Evolutionary conservation across 2,329 filamentous ascomycete species (phyloP).

Genomic region (Paraconiothyrium brasiliense): DNA sequence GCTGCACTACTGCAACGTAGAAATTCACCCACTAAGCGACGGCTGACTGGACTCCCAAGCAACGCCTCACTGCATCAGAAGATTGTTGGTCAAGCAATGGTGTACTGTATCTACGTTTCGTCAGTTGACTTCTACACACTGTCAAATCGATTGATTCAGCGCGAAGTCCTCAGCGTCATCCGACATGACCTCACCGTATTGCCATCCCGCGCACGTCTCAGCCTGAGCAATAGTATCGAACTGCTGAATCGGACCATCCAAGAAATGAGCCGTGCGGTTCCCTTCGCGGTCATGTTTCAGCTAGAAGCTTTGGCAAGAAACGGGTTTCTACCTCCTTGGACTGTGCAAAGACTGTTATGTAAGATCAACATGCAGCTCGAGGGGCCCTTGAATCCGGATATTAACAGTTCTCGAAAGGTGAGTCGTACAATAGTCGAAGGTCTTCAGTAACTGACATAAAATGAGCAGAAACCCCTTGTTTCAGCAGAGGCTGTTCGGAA

Average conservation of each 20-base stretch:
- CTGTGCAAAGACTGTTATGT: slow-evolving; percentile 16
- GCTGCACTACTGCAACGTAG: slow-evolving; percentile 14
- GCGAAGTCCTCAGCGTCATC: slow-evolving; percentile 19
- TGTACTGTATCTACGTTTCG: slow-evolving; percentile 54
- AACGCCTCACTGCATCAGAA: slow-evolving; percentile 44
- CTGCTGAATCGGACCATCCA: slow-evolving; percentile 11
- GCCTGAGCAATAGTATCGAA: slow-evolving; percentile 5
- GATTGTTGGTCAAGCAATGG: slow-evolving; percentile 55
- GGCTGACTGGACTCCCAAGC: slow-evolving; percentile 27
- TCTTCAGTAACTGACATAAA: neutral
- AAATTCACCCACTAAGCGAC: slow-evolving; percentile 5
- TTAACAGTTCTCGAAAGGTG: neutral
- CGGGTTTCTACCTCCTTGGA: slow-evolving; percentile 23
- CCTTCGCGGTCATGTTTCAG: slow-evolving; percentile 71
- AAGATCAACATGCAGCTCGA: slow-evolving; percentile 4
- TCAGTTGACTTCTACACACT: slow-evolving; percentile 19
- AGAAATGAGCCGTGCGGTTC: slow-evolving; percentile 38
- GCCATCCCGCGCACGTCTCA: neutral
- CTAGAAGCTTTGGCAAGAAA: slow-evolving; percentile 73
- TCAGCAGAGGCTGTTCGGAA: slow-evolving; percentile 21
- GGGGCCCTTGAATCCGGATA: neutral
- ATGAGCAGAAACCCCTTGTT: slow-evolving; percentile 10
- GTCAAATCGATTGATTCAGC: slow-evolving; percentile 17
- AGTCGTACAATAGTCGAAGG: neutral
- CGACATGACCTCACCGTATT: slow-evolving; percentile 8